Evolutionary conservation across 768 basidiomycete species (phyloP), one percentile per base, ranked within the genome.

Genomic region (Rickenella mellea): DNA sequence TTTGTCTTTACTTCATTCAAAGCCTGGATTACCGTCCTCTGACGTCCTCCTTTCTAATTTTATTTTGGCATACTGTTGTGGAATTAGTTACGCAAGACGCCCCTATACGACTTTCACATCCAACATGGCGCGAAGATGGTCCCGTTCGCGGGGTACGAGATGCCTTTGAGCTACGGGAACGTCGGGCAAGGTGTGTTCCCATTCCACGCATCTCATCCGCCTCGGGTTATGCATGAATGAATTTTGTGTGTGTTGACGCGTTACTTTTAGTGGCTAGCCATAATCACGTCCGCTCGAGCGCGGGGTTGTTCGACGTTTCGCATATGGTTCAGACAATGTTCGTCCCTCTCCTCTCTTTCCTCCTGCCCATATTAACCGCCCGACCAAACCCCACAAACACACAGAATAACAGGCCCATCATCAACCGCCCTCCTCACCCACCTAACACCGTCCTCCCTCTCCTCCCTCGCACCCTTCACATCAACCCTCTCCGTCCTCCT

Each of bases 281-380:
- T 62, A 77, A 83, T 33, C 84, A 97, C 54, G 87, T 93, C 39
- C 80, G 96, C 30, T 74, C 66, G 10, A 73, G 72, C 27, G 87
- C 76, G 1, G 92, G 92, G 1, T 68, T 99, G 25, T 99, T 99
- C 58, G 96, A 99, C 55, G 96, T 99, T 21, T 89, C 89, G 17
- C 96, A 99, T 62, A 99, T 99, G 94, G 86, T 98, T 12, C 94
- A 98, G 59, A 78, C 80, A 26, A 83, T 78, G 89, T 91, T 53
- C 37, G 74, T 44, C 27, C 41, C n/a, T 33, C 28, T 28, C 27
- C 2, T 21, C 41, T 24, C 24, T 15, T 31, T 8, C n/a, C n/a
- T n/a, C n/a, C n/a, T n/a, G n/a, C n/a, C n/a, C n/a, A n/a, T n/a
- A n/a, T n/a, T n/a, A n/a, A n/a, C n/a, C n/a, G n/a, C n/a, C n/a